Evolutionary conservation across 208 protist species (phyloP).

Genomic region (Trypanosoma lewisi): DNA sequence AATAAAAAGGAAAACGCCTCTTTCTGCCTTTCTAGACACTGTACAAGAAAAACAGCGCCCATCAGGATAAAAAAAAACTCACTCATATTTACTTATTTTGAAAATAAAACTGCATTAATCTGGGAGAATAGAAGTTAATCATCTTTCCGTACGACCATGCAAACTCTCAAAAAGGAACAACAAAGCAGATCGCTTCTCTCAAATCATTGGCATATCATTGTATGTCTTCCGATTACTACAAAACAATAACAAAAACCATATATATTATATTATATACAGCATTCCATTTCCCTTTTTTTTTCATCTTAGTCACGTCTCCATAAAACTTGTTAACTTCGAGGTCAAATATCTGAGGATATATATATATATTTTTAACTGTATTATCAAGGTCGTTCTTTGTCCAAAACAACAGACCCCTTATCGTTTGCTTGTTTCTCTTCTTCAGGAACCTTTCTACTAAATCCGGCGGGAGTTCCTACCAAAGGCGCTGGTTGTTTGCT

Average conservation of each 20-base stretch:
- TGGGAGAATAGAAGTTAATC: conserved; percentile 14
- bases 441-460: conserved; percentile 63
- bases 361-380: background rate
- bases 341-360: too few species aligned
- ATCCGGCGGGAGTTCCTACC: conserved; percentile 52
- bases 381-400: background rate
- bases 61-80: background rate
- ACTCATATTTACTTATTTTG: conserved; percentile 14
- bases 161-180: background rate
- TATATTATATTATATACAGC: too few species aligned
- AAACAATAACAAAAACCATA: conserved; percentile 2
- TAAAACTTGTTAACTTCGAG: too few species aligned
- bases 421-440: conserved; percentile 18
- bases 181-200: too few species aligned
- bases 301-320: too few species aligned
- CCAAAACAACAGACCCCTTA: background rate
- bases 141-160: background rate
- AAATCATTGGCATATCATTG: too few species aligned
- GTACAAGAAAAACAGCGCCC: background rate
- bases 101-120: conserved; percentile 19
- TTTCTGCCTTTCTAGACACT: background rate
- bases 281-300: too few species aligned
- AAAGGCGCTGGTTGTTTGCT: conserved; percentile 37
- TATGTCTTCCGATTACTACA: too few species aligned
- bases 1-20: background rate